Evolutionary conservation across 345 rosid species (phyloP), one percentile per base, ranked within the genome.

Genomic region (Noccaea caerulescens): DNA sequence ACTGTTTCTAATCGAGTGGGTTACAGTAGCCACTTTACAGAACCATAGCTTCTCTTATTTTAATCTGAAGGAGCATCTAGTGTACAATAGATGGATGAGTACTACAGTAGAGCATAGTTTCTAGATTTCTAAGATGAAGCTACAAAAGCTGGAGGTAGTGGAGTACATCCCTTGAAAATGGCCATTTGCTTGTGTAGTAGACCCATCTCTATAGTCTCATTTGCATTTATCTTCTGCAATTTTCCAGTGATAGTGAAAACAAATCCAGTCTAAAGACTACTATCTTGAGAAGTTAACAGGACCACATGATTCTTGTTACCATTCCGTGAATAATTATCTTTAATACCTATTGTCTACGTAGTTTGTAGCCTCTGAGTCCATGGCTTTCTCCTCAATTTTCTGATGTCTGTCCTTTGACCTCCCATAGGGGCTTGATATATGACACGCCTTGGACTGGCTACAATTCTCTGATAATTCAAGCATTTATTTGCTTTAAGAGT

Each of bases 391-490:
- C 47, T 50, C 34, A 30, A 18, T 16, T 5, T 11, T 32, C 3
- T 59, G 6, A 44, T 57, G 9, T 25, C 7, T 10, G 7, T 59
- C 51, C 66, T 49, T 34, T 46, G n/a, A 45, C 58, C 13, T 57
- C 23, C 47, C 37, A 34, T 55, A 63, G 32, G 55, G 57, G 47
- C 4, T 36, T 69, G 36, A 69, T 59, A 42, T 69, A 5, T 57
- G 33, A 5, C 14, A 46, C 27, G 20, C 10, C 23, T 20, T 20
- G 23, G 36, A 20, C 27, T 39, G 13, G 49, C 33, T 51, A 23
- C 51, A 9, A 2, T 34, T 34, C 7, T 46, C 7, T 69, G 30
- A 37, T 58, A 20, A 20, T 58, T 36, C 11, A 59, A 59, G 60
- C 18, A 27, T 41, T 70, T 6, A 36, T 37, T 37, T 60, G 7